These are phyloP conservation scores for Prunus salicina DNA, from an alignment of 306 rosid genomes.

Conservation along the genomic window DNA sequence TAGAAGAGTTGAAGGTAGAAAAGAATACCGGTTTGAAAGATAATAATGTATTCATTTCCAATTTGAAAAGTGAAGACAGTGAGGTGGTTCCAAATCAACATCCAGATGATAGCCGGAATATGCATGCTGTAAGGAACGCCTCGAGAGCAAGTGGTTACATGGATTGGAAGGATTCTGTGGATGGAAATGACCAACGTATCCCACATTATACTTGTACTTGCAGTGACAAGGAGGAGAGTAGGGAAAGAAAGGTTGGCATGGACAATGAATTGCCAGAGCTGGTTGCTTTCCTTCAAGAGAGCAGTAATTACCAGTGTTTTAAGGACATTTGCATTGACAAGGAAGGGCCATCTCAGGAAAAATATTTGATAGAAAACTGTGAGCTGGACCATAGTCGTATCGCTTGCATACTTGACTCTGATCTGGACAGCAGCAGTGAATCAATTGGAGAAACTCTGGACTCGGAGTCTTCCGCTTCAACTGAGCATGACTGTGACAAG, in stretches of 20 bases:
- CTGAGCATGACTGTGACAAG: conserved; percentile 20
- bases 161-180: conserved; percentile 23
- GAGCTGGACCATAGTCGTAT: conserved; percentile 24
- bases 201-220: too few species aligned
- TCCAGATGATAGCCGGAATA: conserved; percentile 15
- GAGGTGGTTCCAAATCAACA: not conserved
- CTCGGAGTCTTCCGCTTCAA: conserved; percentile 16
- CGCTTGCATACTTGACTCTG: conserved; percentile 22
- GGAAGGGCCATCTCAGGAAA: conserved; percentile 15
- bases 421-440: conserved; percentile 26
- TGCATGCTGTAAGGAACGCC: not conserved
- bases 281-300: conserved; percentile 73
- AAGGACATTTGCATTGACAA: conserved; percentile 54
- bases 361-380: conserved; percentile 22
- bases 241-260: conserved; percentile 17
- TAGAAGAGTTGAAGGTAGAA: conserved; percentile 7
- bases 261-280: conserved; percentile 63
- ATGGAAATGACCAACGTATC: not conserved
- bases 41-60: not conserved
- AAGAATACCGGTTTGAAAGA: not conserved
- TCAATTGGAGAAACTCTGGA: conserved; percentile 27
- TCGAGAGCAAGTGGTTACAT: not conserved
- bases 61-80: not conserved
- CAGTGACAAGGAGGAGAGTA: too few species aligned
- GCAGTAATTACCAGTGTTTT: conserved; percentile 48